Percentiles rank a stretch among this genome's conserved stretches.
phyloP scores from a whole-genome alignment of 345 rosid species.

The Citrus medica region DNA sequence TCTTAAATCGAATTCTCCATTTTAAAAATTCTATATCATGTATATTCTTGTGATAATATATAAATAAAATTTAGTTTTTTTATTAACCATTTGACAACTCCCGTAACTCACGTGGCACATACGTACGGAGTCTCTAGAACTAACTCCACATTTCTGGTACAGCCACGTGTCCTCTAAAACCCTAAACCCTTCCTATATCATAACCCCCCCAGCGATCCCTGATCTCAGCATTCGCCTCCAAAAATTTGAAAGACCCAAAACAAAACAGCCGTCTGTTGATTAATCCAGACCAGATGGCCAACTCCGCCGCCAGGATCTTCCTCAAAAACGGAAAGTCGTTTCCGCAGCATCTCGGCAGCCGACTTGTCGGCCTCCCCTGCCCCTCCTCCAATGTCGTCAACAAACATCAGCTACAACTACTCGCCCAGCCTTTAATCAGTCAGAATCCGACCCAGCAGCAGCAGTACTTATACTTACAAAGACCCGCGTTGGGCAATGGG shows the following conservation, averaged over 20 bases:
- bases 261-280: too few species aligned
- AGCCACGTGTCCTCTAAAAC: conserved; percentile 11
- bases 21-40: too few species aligned
- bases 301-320: conserved; percentile 5
- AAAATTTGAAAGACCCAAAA: background rate
- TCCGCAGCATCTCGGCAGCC: conserved; percentile 10
- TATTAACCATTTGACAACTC: background rate
- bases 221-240: background rate
- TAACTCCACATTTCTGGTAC: background rate
- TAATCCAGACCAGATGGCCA: background rate
- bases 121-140: background rate
- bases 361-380: background rate
- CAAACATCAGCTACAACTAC: background rate
- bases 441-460: background rate
- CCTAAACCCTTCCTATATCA: conserved; percentile 2
- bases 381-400: background rate
- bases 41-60: too few species aligned
- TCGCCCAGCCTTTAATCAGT: background rate
- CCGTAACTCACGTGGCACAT: background rate
- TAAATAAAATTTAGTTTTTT: too few species aligned
- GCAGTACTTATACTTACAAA: background rate
- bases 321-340: conserved; percentile 9
- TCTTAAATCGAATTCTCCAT: too few species aligned
- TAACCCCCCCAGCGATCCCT: background rate
- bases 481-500: background rate